Conservation (phyloP, 208 protist genomes). For the Acanthamoeba quina region DNA sequence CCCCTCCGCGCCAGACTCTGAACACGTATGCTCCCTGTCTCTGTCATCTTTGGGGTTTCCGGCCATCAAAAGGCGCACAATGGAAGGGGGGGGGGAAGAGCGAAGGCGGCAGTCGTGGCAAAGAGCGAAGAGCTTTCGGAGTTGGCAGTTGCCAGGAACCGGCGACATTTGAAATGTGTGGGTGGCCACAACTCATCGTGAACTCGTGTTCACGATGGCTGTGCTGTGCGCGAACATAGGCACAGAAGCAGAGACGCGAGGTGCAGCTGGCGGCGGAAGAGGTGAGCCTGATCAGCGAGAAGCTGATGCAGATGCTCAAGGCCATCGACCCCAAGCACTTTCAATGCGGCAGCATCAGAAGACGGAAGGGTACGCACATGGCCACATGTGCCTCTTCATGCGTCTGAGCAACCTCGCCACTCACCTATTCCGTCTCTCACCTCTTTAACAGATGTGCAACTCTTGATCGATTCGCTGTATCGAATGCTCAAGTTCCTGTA, state of each 20-base stretch:
- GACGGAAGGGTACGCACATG: slow-evolving; percentile 24
- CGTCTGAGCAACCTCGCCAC: too few species aligned
- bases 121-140: neutral
- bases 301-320: slow-evolving; percentile 16
- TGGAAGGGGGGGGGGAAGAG: too few species aligned
- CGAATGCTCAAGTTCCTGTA: slow-evolving; percentile 51
- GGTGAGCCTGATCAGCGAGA: slow-evolving; percentile 23
- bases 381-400: neutral
- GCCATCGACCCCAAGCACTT: slow-evolving; percentile 17
- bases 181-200: neutral
- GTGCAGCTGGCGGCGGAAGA: slow-evolving; percentile 44
- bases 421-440: neutral
- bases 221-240: neutral
- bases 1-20: neutral
- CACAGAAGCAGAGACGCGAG: slow-evolving; percentile 22
- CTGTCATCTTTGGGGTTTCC: neutral
- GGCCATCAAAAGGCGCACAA: neutral
- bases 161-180: too few species aligned
- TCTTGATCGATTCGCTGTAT: slow-evolving; percentile 54
- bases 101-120: too few species aligned
- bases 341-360: slow-evolving; percentile 44
- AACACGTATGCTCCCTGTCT: slow-evolving; percentile 18
- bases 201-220: neutral
- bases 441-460: slow-evolving; percentile 42
- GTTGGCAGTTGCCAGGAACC: too few species aligned